phyloP scores from a whole-genome alignment of 78 protist genomes.

The Capsaspora owczarzaki region DNA sequence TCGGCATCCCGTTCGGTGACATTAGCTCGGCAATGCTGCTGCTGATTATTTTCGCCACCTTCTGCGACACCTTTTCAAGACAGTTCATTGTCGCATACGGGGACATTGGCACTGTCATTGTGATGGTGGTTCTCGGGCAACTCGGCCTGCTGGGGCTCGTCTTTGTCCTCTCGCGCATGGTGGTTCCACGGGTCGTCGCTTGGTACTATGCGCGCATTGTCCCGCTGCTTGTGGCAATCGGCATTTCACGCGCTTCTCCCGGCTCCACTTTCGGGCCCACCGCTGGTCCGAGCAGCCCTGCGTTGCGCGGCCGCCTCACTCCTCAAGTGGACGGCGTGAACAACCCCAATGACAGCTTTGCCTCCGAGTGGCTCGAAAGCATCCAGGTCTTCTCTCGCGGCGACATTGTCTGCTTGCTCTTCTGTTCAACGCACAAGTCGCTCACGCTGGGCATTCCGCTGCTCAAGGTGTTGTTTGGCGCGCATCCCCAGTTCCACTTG shows the following conservation, averaged over 20 bases:
- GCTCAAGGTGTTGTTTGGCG: background rate
- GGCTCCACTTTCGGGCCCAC: no score
- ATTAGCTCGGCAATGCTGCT: background rate
- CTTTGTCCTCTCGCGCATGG: background rate
- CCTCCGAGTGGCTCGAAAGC: no score
- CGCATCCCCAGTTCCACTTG: background rate
- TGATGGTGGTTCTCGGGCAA: background rate
- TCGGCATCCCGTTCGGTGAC: background rate
- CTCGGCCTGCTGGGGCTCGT: background rate
- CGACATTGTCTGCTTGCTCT: background rate
- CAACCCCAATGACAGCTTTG: no score
- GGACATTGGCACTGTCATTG: background rate
- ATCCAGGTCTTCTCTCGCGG: background rate
- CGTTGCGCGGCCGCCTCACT: no score
- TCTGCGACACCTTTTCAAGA: background rate
- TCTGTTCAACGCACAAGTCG: slow-evolving; percentile 15
- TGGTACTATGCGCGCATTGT: no score
- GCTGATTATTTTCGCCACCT: background rate
- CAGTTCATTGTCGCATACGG: background rate
- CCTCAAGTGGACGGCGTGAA: no score
- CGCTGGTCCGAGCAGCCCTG: no score
- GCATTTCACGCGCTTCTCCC: no score
- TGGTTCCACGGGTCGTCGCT: no score
- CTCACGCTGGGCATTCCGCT: slow-evolving; percentile 16
- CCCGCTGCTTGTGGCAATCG: no score